Evolutionary conservation across 257 asterid genomes (phyloP), one percentile per base, ranked within the genome.

Genomic region (Nicotiana attenuata): DNA sequence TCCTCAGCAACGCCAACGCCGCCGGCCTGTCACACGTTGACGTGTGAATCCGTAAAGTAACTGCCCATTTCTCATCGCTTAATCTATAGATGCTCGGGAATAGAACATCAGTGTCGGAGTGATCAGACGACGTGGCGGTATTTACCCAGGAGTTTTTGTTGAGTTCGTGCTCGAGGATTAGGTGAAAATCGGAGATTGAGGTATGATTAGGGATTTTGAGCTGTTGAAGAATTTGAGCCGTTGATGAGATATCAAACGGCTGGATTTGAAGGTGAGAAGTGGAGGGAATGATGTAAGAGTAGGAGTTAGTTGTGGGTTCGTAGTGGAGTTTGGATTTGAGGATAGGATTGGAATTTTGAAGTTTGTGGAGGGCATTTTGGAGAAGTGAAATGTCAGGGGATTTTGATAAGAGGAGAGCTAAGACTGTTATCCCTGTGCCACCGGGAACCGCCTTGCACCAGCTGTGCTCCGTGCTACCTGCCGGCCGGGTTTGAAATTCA

Each of bases 391-490:
- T 52, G 84, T 89, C 80, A 6, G 86, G 89, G 31, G 89, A 81
- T 86, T 90, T 91, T 6, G 95, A 87, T 76, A 93, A 81, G 82
- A 91, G 93, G 87, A 94, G 86, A 77, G 92, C 90, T 82, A 96
- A 85, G 8, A 91, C 96, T 0, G 97, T 94, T 47, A 88, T 86
- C 71, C 99, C 97, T 24, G 99, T 96, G 82, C 99, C 99, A 28
- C 95, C 95, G 24, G 95, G 93, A 2, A 90, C 95, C 16, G 98
- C 98, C 86, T 85, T 90, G 94, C 98, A 96, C 99, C 97, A 96
- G 87, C 97, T 96, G 84, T 64, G 88, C 89, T 96, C 99, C 45
- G 98, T 94, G 88, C 87, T 85, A 31, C 97, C 94, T 0, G 81
- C 86, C 17, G 84, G 89, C 9, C 99, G 97, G 87, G n/a, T 24